Percentiles rank a stretch among this genome's conserved stretches.
These are phyloP conservation scores for Crithidia thermophila DNA, from an alignment of 208 protist species.

Conservation along the genomic window DNA sequence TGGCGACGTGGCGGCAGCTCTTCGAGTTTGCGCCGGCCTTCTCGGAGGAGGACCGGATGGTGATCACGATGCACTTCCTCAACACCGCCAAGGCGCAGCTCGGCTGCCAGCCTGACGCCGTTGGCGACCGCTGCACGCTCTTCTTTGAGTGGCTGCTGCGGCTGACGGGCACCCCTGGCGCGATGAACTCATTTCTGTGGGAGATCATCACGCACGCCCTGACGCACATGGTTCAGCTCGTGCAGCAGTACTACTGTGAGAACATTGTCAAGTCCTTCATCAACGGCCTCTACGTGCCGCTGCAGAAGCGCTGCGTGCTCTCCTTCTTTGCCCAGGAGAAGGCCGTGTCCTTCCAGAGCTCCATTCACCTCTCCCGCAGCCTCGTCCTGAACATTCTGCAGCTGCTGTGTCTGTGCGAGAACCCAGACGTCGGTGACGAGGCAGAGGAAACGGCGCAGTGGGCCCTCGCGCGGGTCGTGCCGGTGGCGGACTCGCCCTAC, in stretches of 20 bases:
- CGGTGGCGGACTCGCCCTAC: conserved; percentile 2
- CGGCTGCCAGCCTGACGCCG: conserved; percentile 46
- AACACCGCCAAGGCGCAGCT: conserved; percentile 49
- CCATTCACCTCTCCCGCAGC: conserved; percentile 39
- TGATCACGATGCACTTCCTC: conserved; percentile 60
- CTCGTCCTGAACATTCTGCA: conserved; percentile 57
- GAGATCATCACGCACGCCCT: conserved; percentile 47
- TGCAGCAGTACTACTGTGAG: conserved; percentile 55
- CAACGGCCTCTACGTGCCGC: conserved; percentile 43
- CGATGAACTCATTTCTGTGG: conserved; percentile 69
- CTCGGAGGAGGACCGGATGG: conserved; percentile 58
- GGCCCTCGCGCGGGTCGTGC: conserved; percentile 28
- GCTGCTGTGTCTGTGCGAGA: conserved; percentile 58
- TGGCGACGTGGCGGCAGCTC: conserved; percentile 56
- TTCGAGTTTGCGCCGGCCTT: conserved; percentile 53
- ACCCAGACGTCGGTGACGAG: conserved; percentile 39
- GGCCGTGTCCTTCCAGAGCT: conserved; percentile 50
- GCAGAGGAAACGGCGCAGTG: conserved; percentile 41
- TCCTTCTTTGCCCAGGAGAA: conserved; percentile 62
- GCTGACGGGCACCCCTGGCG: conserved; percentile 34
- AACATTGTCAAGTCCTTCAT: conserved; percentile 49
- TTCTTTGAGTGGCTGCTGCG: conserved; percentile 65
- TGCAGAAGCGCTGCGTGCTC: conserved; percentile 43
- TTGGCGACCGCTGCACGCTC: conserved; percentile 57
- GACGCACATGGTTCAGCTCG: conserved; percentile 46